phyloP scores from a whole-genome alignment of 2,329 filamentous ascomycete species.

The Neofusicoccum ribis region DNA sequence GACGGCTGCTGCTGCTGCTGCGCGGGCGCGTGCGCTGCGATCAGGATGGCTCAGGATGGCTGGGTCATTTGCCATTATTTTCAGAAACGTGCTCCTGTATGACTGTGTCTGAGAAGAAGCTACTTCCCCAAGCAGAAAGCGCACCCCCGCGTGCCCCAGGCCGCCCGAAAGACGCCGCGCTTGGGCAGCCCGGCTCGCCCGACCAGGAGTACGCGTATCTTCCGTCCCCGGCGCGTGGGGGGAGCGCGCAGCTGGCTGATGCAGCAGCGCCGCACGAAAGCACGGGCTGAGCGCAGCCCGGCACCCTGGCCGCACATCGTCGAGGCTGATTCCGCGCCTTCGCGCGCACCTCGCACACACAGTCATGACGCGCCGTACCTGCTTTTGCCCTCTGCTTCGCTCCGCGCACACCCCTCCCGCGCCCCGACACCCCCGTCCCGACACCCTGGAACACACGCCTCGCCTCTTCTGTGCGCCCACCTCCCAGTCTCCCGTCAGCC shows the following conservation, averaged over 20 bases:
- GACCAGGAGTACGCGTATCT: no score
- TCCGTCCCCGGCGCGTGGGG: conserved; percentile 1
- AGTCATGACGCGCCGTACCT: conserved; percentile 4
- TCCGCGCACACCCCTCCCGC: neutral
- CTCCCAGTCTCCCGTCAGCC: conserved; percentile 12
- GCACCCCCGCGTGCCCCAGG: neutral
- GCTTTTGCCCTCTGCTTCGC: neutral
- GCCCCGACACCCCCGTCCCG: neutral
- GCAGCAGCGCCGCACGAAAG: neutral
- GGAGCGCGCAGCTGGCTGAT: conserved; percentile 4
- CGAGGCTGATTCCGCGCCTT: conserved; percentile 8
- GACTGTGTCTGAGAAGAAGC: conserved; percentile 18
- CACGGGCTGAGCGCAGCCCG: conserved; percentile 6
- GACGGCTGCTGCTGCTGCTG: conserved; percentile 7
- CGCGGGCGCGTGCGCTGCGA: conserved; percentile 5
- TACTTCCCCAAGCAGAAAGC: neutral
- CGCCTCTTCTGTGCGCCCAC: conserved; percentile 4
- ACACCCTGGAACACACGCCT: conserved; percentile 1
- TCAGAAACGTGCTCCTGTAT: conserved; percentile 15
- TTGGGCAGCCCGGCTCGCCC: neutral
- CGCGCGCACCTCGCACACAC: neutral
- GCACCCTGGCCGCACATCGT: conserved; percentile 3
- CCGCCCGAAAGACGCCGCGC: neutral
- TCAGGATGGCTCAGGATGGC: neutral
- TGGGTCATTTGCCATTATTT: conserved; percentile 20